Evolutionary conservation across 495 filamentous ascomycete genomes (phyloP).

Genomic region (Baudoinia panamericana): DNA sequence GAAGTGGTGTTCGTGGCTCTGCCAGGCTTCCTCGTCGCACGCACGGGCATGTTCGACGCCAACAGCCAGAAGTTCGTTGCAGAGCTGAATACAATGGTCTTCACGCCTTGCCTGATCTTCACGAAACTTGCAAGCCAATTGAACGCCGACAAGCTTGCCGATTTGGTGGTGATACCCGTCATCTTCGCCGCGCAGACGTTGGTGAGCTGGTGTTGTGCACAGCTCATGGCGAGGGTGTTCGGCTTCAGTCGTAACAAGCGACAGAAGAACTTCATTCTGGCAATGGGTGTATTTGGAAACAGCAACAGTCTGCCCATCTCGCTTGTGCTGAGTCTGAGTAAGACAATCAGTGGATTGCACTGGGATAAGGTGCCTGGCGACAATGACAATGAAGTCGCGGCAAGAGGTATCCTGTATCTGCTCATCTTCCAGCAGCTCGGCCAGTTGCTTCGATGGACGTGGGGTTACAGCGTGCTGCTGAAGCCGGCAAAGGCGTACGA

Average conservation of each 20-base stretch:
- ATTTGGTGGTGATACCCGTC: slow-evolving; percentile 82
- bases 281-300: slow-evolving; percentile 97
- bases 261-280: slow-evolving; percentile 81
- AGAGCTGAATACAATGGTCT: slow-evolving; percentile 84
- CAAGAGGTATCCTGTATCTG: slow-evolving; percentile 86
- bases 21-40: slow-evolving; percentile 88
- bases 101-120: slow-evolving; percentile 95
- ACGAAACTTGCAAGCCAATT: slow-evolving; percentile 95
- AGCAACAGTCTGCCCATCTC: slow-evolving; percentile 97
- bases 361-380: slow-evolving; percentile 85
- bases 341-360: slow-evolving; percentile 80
- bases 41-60: slow-evolving; percentile 80
- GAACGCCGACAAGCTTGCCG: slow-evolving; percentile 73
- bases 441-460: slow-evolving; percentile 91
- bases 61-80: slow-evolving; percentile 92
- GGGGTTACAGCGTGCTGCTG: slow-evolving; percentile 88
- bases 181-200: slow-evolving; percentile 81
- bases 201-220: slow-evolving; percentile 67
- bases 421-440: slow-evolving; percentile 96
- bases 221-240: slow-evolving; percentile 55
- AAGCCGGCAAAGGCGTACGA: slow-evolving; percentile 63
- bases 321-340: slow-evolving; percentile 80
- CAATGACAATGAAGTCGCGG: slow-evolving; percentile 88
- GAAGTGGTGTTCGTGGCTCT: slow-evolving; percentile 92
- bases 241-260: slow-evolving; percentile 48